Conservation (phyloP, 2,329 filamentous ascomycete species). For the Akanthomyces uredinophilus region DNA sequence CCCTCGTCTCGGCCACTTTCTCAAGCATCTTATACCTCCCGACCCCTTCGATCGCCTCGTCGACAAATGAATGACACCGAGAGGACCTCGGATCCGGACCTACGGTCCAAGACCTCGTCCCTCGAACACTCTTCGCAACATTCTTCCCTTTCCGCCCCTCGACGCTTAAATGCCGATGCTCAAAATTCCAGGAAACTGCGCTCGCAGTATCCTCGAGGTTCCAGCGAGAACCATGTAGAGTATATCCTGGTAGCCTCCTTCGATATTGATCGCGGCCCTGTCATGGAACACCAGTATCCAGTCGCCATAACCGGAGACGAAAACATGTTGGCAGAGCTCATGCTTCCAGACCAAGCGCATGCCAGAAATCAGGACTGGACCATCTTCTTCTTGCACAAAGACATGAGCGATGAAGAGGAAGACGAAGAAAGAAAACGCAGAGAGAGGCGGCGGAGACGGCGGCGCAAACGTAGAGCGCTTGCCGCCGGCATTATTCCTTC, state of each 20-base stretch:
- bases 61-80: constrained; percentile 47
- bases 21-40: constrained; percentile 50
- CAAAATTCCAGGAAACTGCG: constrained; percentile 54
- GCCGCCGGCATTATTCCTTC: constrained; percentile 44
- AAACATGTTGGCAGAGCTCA: constrained; percentile 95
- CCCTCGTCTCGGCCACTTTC: constrained; percentile 55
- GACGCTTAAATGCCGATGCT: constrained; percentile 45
- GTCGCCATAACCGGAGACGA: constrained; percentile 94
- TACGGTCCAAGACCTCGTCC: constrained; percentile 55
- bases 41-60: constrained; percentile 52
- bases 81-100: constrained; percentile 54
- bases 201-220: constrained; percentile 71
- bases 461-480: constrained; percentile 47
- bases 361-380: constrained; percentile 96
- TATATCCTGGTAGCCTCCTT: constrained; percentile 97
- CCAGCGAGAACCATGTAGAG: constrained; percentile 88
- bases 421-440: constrained; percentile 61
- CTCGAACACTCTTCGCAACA: constrained; percentile 57
- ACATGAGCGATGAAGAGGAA: constrained; percentile 78
- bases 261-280: constrained; percentile 89
- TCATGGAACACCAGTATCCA: constrained; percentile 98
- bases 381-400: constrained; percentile 97
- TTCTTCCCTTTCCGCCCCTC: constrained; percentile 51
- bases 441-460: constrained; percentile 45
- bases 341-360: constrained; percentile 96